phyloP scores from a whole-genome alignment of 805 yeast species.

The Naumovozyma baii region DNA sequence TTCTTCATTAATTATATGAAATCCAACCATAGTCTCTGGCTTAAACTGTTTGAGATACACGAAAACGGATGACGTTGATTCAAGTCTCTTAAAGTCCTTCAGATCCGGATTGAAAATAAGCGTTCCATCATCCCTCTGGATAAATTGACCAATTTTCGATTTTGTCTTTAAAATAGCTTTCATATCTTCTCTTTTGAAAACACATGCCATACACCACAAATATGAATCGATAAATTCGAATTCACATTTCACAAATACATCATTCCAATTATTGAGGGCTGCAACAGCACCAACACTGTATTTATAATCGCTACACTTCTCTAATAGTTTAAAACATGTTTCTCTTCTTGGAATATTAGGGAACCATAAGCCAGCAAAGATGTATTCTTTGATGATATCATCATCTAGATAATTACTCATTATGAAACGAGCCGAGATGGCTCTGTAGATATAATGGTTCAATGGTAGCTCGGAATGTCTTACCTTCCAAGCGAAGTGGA shows the following conservation, averaged over 20 bases:
- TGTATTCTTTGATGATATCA: conserved; percentile 1
- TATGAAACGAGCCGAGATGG: conserved; percentile 2
- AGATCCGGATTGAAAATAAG: not conserved
- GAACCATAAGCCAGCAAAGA: not conserved
- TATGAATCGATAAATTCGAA: not conserved
- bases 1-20: not conserved
- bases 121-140: not conserved
- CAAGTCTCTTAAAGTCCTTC: too few species aligned
- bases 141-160: not conserved
- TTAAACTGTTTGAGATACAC: not conserved
- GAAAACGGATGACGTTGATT: not conserved
- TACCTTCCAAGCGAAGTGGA: conserved; percentile 1
- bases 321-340: too few species aligned
- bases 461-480: not conserved
- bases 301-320: not conserved
- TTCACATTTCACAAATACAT: not conserved
- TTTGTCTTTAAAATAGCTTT: not conserved
- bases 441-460: not conserved
- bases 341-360: too few species aligned
- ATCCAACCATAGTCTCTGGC: not conserved
- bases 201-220: not conserved
- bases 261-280: not conserved
- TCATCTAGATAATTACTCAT: conserved; percentile 4
- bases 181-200: not conserved
- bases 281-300: not conserved